phyloP scores from a whole-genome alignment of 176 grass and related monocot species.

The Ensete ventricosum region DNA sequence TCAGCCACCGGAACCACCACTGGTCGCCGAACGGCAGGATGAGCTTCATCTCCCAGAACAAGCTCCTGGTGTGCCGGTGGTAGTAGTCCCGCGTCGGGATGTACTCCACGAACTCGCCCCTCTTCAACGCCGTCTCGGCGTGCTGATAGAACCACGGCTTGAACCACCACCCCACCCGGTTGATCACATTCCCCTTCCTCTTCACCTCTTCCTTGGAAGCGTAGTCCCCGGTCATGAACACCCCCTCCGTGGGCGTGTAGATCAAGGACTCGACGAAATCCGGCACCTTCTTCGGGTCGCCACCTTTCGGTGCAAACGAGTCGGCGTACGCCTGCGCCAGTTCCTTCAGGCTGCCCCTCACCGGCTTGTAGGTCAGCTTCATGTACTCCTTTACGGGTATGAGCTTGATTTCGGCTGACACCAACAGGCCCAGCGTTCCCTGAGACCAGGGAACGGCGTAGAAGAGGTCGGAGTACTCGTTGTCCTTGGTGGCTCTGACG shows the following conservation, averaged over 20 bases:
- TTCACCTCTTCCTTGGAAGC: constrained; percentile 84
- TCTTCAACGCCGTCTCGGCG: constrained; percentile 54
- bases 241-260: constrained; percentile 48
- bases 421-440: constrained; percentile 74
- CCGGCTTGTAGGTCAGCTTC: constrained; percentile 66
- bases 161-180: constrained; percentile 77
- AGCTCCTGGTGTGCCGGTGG: constrained; percentile 68
- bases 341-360: constrained; percentile 44
- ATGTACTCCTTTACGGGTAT: constrained; percentile 90
- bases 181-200: constrained; percentile 79
- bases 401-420: constrained; percentile 82
- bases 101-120: constrained; percentile 82
- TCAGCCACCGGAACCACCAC: constrained; percentile 78
- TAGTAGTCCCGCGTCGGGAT: constrained; percentile 79
- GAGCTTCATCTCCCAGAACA: constrained; percentile 90
- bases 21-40: constrained; percentile 77
- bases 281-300: constrained; percentile 56
- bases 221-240: constrained; percentile 84
- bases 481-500: constrained; percentile 84
- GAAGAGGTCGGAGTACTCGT: constrained; percentile 79
- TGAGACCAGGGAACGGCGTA: constrained; percentile 88
- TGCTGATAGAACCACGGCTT: constrained; percentile 93
- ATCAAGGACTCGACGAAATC: constrained; percentile 87
- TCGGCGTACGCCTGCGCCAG: constrained; percentile 59
- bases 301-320: constrained; percentile 55